phyloP scores from a whole-genome alignment of 2,329 filamentous ascomycete genomes.

The Emergomyces orientalis region DNA sequence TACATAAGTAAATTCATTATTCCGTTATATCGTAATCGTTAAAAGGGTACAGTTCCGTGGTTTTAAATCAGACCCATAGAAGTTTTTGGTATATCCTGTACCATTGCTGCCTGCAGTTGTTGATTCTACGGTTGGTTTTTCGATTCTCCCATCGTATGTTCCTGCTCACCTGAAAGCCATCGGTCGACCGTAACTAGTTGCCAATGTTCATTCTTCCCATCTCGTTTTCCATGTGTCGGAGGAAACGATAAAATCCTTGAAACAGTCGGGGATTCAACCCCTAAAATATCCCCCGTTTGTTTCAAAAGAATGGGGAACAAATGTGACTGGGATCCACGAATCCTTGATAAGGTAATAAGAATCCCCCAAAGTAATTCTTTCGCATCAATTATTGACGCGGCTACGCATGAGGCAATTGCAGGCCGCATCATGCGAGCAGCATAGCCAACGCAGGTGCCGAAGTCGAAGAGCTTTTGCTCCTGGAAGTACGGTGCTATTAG shows the following conservation, averaged over 20 bases:
- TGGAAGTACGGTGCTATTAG: neutral
- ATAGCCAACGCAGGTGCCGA: constrained; percentile 7
- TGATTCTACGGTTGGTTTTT: neutral
- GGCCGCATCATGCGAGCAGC: constrained; percentile 2
- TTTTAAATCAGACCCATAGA: neutral
- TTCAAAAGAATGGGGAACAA: constrained; percentile 6
- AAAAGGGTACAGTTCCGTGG: neutral
- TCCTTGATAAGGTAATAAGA: constrained; percentile 7
- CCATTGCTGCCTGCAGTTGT: neutral
- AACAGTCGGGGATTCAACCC: constrained; percentile 3
- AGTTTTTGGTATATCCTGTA: neutral
- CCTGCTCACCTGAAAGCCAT: neutral
- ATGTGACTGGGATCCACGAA: constrained; percentile 9
- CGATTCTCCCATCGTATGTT: neutral
- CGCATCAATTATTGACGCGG: neutral
- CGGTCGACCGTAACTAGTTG: neutral
- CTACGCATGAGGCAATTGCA: neutral
- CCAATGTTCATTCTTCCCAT: constrained; percentile 4
- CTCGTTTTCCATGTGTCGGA: neutral
- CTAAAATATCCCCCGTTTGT: neutral
- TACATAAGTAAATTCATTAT: neutral
- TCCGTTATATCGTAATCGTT: neutral
- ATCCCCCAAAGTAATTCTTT: constrained; percentile 10
- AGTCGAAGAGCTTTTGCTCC: constrained; percentile 12
- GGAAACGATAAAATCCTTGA: neutral